Evolutionary conservation across 2,329 filamentous ascomycete species (phyloP).

Genomic region (Colletotrichum sp.): DNA sequence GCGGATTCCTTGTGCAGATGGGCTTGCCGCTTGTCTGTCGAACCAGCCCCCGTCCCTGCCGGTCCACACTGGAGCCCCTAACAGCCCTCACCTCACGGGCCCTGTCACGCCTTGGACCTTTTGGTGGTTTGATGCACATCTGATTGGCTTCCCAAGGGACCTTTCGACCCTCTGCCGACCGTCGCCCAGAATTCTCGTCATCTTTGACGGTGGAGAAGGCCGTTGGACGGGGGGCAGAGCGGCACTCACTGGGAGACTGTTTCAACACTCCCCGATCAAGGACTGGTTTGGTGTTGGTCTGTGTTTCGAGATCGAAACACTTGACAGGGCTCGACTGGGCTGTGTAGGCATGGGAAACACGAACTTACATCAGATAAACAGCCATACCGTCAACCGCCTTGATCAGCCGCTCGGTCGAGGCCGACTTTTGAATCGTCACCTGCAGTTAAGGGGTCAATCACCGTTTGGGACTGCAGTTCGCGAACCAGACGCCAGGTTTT

Average conservation of each 20-base stretch:
- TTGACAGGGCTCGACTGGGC: constrained; percentile 16
- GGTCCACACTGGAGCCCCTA: not conserved
- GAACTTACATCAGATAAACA: constrained; percentile 16
- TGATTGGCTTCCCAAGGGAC: constrained; percentile 8
- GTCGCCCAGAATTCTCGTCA: constrained; percentile 16
- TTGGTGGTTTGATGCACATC: not conserved
- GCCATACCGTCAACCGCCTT: not conserved
- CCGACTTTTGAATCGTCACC: not conserved
- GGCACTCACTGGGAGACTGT: constrained; percentile 15
- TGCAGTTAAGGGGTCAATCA: constrained; percentile 6
- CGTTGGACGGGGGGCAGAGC: not conserved
- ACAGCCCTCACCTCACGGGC: not conserved
- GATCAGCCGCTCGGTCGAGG: not conserved
- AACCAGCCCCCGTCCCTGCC: constrained; percentile 20
- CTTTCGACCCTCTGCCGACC: constrained; percentile 7
- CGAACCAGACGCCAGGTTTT: not conserved
- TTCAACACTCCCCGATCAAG: constrained; percentile 7
- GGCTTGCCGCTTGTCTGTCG: constrained; percentile 15
- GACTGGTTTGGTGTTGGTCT: constrained; percentile 17
- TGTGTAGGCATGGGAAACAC: constrained; percentile 18
- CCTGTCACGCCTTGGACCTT: constrained; percentile 13
- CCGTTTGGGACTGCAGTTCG: not conserved
- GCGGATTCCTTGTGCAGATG: constrained; percentile 15
- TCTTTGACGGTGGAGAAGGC: constrained; percentile 6
- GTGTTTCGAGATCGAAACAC: constrained; percentile 20